Base-by-base conservation (phyloP, 179 eudicot genomes). In the Dionaea muscipula region DNA sequence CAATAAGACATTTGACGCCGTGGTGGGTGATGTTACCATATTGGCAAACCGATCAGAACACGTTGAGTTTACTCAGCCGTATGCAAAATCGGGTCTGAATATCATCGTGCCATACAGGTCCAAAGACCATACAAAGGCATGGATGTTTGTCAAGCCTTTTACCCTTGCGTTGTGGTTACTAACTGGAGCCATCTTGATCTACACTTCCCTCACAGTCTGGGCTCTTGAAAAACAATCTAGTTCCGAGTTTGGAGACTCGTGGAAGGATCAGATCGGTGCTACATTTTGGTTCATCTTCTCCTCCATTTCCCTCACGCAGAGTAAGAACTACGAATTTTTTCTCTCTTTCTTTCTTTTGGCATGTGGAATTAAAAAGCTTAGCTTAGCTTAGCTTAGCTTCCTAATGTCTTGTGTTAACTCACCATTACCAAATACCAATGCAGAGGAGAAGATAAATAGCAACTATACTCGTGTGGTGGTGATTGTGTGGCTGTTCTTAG, bases 61-160 rank as follows among this genome's bases (percentile, higher is more conserved):
- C 8, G 78, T 65, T 5, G 78, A 72, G 0, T 72, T 77, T 63
- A 69, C 81, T 17, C 68, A 53, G 3, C 68, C 78, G 25, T 69
- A 43, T 51, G 58, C 64, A 1, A 68, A 64, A 31, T 53, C 81
- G 20, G 72, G 66, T 27, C 13, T 70, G 48, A 62, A 57, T n/a
- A 63, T 77, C 49, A 23, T 77, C 16, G 71, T 72, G 28, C 79
- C 73, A 1, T 31, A 49, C 16, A 43, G 61, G 55, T 55, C 77
- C 23, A 39, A 61, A 14, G 38, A 68, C 16, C 40, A 46, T 11
- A 46, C 26, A 14, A 65, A 41, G 23, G 55, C 77, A 17, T 74
- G 75, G 83, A 27, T 74, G n/a, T 74, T 78, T 41, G 23, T 67
- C 55, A 72, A 61, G 59, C 83, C 83, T 17, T 74, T 78, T 60